Base-by-base conservation (phyloP, 495 filamentous ascomycete species). In the Aspergillus egyptiacus region DNA sequence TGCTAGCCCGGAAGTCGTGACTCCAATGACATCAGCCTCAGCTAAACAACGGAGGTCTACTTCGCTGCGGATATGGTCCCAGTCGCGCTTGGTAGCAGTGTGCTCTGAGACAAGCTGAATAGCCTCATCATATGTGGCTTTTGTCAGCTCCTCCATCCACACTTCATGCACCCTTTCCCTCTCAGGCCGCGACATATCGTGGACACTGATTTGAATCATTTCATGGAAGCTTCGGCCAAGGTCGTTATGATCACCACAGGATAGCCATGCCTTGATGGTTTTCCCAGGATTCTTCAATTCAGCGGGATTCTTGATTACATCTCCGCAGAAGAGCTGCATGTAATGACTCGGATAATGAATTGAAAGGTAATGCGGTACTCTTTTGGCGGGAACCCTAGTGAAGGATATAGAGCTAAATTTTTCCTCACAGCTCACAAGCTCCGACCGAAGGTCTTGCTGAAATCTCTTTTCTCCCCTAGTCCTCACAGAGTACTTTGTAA, bases 391-490 rank as follows among this genome's bases (percentile, higher is more conserved):
- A 47, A 27, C 14, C 13, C 20, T 1, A 0, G 41, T 34, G 27
- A 57, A 46, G 15, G 19, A 23, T 6, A 62, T 39, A 1, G 24
- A 15, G n/a, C 23, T 25, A 28, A 61, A 62, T 0, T 42, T 41
- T 13, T 38, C 24, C 19, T 58, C 56, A 22, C 15, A 43, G 0
- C 13, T 22, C 9, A 53, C 46, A 27, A 64, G 55, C 17, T 34
- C 39, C 17, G 15, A 19, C 19, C 53, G 45, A 6, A 56, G 28
- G 6, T 37, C 15, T 50, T 46, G 57, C 22, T 54, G 46, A 17
- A 41, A 45, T 3, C 7, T 17, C 39, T 68, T 71, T 53, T 80
- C 77, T 6, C 59, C 46, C 15, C 55, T 66, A 2, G 76, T 80
- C 6, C 59, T 65, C 7, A 52, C 42, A 18, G 52, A 34, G 8